Conservation (phyloP, 495 filamentous ascomycete species). For the Annulohypoxylon stygium region DNA sequence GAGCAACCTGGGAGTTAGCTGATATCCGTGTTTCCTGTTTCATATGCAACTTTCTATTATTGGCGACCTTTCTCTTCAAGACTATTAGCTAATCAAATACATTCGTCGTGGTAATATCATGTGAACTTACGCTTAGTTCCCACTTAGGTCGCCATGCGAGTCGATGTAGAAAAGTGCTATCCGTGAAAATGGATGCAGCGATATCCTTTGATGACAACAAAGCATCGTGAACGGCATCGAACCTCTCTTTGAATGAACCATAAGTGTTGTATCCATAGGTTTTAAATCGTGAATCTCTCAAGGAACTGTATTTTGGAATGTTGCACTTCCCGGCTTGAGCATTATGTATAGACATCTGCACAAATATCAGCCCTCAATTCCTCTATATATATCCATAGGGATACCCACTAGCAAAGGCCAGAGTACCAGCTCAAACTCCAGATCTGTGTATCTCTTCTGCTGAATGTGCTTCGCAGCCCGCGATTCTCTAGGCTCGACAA, state of each 20-base stretch:
- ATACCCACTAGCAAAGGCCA: constrained; percentile 28
- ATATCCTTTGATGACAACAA: constrained; percentile 28
- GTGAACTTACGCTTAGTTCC: constrained; percentile 9
- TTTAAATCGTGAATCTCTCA: background rate
- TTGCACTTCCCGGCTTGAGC: constrained; percentile 14
- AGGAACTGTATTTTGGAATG: background rate
- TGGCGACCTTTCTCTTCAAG: background rate
- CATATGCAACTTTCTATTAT: background rate
- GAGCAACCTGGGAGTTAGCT: background rate
- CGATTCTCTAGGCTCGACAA: background rate
- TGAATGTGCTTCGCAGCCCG: constrained; percentile 2
- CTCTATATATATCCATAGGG: background rate
- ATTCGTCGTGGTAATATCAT: background rate
- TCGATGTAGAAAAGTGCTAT: constrained; percentile 23
- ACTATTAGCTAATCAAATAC: background rate
- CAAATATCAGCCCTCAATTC: background rate
- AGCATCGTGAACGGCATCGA: constrained; percentile 9
- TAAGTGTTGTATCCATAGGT: constrained; percentile 6
- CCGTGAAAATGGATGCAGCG: constrained; percentile 19
- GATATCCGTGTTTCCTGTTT: background rate
- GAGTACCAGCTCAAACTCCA: constrained; percentile 18
- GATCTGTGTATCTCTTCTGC: background rate
- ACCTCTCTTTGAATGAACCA: constrained; percentile 21
- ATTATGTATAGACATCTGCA: constrained; percentile 15
- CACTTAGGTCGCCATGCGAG: constrained; percentile 22